Conservation (phyloP, 257 asterid genomes). For the Fraxinus anomala region DNA sequence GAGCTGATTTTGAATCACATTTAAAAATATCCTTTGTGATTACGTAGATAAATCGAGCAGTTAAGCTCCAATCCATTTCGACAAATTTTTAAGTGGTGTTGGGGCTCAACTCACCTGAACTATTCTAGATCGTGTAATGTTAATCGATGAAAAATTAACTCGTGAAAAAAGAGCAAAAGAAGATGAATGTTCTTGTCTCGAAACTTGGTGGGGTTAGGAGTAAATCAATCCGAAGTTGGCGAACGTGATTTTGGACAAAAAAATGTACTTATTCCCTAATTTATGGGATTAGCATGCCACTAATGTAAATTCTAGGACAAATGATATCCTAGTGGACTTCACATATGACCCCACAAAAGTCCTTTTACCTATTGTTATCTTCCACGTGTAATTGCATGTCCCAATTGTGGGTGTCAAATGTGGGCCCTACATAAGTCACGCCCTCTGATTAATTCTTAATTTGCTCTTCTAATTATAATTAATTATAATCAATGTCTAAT, state of each 20-base stretch:
- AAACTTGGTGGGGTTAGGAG: too few species aligned
- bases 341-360: not conserved
- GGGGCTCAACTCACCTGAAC: too few species aligned
- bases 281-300: not conserved
- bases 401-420: constrained; percentile 45
- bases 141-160: too few species aligned
- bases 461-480: constrained; percentile 32
- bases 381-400: constrained; percentile 5
- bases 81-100: too few species aligned
- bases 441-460: constrained; percentile 34
- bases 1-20: too few species aligned
- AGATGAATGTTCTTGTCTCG: too few species aligned
- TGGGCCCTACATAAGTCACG: constrained; percentile 56
- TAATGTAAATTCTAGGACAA: constrained; percentile 1
- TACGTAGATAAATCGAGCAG: too few species aligned
- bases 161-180: too few species aligned
- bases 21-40: too few species aligned
- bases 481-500: constrained; percentile 4
- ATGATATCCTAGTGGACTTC: not conserved
- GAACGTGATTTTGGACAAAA: not conserved
- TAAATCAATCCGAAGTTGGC: too few species aligned
- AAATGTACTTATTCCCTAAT: not conserved
- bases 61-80: too few species aligned
- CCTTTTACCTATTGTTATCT: not conserved
- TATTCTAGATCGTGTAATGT: too few species aligned